Evolutionary conservation across 2,329 filamentous ascomycete species (phyloP).

Genomic region (Claviceps maximensis): DNA sequence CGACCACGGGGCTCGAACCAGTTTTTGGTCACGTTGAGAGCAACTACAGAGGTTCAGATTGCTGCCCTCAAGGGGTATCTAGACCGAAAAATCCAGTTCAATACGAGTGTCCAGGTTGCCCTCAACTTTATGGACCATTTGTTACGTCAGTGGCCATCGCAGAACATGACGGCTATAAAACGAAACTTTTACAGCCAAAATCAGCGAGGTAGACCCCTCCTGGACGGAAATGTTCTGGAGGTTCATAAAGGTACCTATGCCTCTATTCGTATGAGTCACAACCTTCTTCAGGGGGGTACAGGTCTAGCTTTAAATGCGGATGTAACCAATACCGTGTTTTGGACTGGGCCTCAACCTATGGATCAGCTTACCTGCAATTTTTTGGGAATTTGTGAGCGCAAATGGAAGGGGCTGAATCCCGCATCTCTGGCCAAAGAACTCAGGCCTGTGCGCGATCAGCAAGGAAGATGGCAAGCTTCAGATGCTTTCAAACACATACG

Average conservation of each 20-base stretch:
- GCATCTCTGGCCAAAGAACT: constrained; percentile 18
- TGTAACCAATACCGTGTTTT: constrained; percentile 85
- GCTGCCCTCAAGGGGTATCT: constrained; percentile 54
- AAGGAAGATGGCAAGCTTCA: constrained; percentile 23
- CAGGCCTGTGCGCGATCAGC: constrained; percentile 18
- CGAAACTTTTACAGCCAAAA: constrained; percentile 63
- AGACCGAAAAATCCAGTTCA: constrained; percentile 42
- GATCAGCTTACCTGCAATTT: constrained; percentile 25
- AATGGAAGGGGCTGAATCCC: constrained; percentile 14
- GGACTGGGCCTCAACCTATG: constrained; percentile 34
- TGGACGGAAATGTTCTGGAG: constrained; percentile 44
- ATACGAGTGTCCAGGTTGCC: constrained; percentile 58
- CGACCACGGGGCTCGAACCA: constrained; percentile 27
- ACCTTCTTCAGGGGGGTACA: constrained; percentile 32
- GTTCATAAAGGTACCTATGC: constrained; percentile 85
- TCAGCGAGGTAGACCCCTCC: constrained; percentile 39
- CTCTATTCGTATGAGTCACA: constrained; percentile 62
- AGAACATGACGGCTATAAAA: constrained; percentile 57
- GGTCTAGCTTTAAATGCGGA: constrained; percentile 77
- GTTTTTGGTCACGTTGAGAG: constrained; percentile 49
- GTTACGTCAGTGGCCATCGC: constrained; percentile 64
- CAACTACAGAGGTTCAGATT: constrained; percentile 57
- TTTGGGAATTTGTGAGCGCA: constrained; percentile 17
- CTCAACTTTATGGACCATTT: constrained; percentile 88
- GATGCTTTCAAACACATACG: constrained; percentile 42